Base-by-base conservation (phyloP, 2,329 filamentous ascomycete genomes). In the Cadophora malorum region DNA sequence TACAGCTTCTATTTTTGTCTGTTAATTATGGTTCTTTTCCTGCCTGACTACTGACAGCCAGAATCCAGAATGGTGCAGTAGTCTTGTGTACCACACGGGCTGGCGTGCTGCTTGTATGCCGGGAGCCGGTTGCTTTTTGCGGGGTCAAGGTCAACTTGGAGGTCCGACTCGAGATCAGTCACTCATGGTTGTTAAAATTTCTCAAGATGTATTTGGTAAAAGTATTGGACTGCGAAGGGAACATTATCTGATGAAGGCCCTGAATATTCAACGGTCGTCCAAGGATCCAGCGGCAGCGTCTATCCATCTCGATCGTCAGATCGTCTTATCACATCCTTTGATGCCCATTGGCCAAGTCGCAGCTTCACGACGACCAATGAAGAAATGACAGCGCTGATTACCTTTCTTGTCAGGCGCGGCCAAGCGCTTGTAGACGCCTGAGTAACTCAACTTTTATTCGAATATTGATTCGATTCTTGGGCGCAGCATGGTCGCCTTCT, bases 1-100 rank as follows among this genome's bases (percentile, higher is more conserved):
- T 21, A 49, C 45, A n/a, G 45, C 28, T 61, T 61, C 58, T 61
- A 61, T 61, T 61, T 61, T 47, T 31, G 58, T 61, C 23, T 45
- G 35, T 61, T 61, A 61, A 61, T 61, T 45, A 61, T 61, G 35
- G 41, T 31, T 5, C 35, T 61, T 45, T 47, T 61, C 21, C 23
- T 14, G 28, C 28, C 28, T 28, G 28, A 5, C 28, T 28, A 28
- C 35, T 38, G 35, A 38, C 35, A 14, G 41, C 6, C 19, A 21
- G 19, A 21, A n/a, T 49, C 45, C 45, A 19, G 38, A 38, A 21
- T n/a, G 21, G 16, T 45, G 35, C 41, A 61, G 35, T 61, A 61
- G 35, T 61, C 25, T 47, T 28, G 12, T 19, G 35, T 45, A 47
- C 6, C 9, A 28, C 50, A 14, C 45, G 45, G 45, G 6, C 6